Base-by-base conservation (phyloP, 345 rosid genomes). In the Euclidium syriacum region DNA sequence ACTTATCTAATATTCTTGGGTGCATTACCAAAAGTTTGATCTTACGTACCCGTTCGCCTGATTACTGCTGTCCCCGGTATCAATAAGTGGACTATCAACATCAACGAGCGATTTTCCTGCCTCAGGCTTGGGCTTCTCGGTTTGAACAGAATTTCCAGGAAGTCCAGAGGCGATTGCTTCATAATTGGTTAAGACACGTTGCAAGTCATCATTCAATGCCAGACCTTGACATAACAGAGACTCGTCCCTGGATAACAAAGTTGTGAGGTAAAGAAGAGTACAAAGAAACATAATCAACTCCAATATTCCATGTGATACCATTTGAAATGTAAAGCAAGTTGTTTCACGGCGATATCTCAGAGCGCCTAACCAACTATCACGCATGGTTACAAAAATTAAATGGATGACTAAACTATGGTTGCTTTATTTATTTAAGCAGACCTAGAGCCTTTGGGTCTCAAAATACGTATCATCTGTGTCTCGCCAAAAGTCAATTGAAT, bases 201-300 rank as follows among this genome's bases (percentile, higher is more conserved):
- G 96, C 95, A 95, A 75, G 77, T 90, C 97, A 75, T 95, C 99
- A 81, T 95, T 95, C 70, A 90, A 63, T 22, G 92, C 82, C 69
- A 95, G 79, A 62, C 97, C 99, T 77, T 90, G 96, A 67, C 90
- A 73, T 56, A 95, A 76, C 61, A 95, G 83, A 30, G 92, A 85
- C 70, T 95, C 96, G 44, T 95, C 99, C 81, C 99, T 95, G 80
- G 54, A 83, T 52, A n/a, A 51, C 22, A 56, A 16, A 40, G 6
- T 15, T 49, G 41, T 6, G 34, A 64, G 54, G 20, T 64, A 38
- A 41, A 58, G 46, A 41, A 41, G 15, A 49, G 10, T 57, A 43
- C 17, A 55, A 23, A 27, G 47, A 51, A 51, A 64, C 11, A 25
- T 56, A 26, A 38, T 63, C 44, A 16, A 53, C 22, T 44, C 35